phyloP scores from a whole-genome alignment of 106 monocot genomes.

The Chionographis japonica region DNA sequence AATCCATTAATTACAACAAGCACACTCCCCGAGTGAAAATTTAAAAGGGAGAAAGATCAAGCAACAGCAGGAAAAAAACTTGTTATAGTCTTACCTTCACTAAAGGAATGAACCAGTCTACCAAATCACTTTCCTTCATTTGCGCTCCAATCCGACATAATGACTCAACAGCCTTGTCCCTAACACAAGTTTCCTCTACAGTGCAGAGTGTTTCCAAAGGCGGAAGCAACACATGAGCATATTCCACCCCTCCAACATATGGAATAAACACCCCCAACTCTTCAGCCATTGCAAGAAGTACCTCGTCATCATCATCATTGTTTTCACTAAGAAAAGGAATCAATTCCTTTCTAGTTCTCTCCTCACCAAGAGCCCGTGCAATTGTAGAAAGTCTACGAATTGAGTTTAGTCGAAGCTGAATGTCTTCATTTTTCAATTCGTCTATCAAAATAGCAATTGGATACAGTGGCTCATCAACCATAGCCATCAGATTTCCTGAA shows the following conservation, averaged over 20 bases:
- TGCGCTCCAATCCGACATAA: slow-evolving; percentile 81
- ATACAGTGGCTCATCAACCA: slow-evolving; percentile 85
- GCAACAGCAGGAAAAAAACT: no score
- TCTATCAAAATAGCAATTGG: slow-evolving; percentile 92
- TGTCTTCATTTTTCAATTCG: slow-evolving; percentile 94
- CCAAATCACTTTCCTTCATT: slow-evolving; percentile 84
- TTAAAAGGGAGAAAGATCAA: no score
- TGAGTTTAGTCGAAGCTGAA: slow-evolving; percentile 84
- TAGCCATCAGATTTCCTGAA: slow-evolving; percentile 50
- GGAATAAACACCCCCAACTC: slow-evolving; percentile 89
- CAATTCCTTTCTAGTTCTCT: slow-evolving; percentile 87
- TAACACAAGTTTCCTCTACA: slow-evolving; percentile 91
- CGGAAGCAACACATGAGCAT: slow-evolving; percentile 76
- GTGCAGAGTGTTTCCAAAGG: slow-evolving; percentile 84
- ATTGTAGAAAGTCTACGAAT: slow-evolving; percentile 88
- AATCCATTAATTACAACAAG: no score
- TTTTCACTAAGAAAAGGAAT: slow-evolving; percentile 94
- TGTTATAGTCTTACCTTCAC: slow-evolving; percentile 56
- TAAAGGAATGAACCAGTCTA: slow-evolving; percentile 76
- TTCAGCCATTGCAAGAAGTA: slow-evolving; percentile 96
- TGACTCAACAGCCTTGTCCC: slow-evolving; percentile 90
- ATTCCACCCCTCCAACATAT: slow-evolving; percentile 83
- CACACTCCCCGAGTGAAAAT: no score
- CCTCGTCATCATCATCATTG: slow-evolving; percentile 93
- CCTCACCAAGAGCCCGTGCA: slow-evolving; percentile 91